Evolutionary conservation across 2,329 filamentous ascomycete genomes (phyloP), one percentile per base, ranked within the genome.

Genomic region (Pseudopithomyces maydicus): DNA sequence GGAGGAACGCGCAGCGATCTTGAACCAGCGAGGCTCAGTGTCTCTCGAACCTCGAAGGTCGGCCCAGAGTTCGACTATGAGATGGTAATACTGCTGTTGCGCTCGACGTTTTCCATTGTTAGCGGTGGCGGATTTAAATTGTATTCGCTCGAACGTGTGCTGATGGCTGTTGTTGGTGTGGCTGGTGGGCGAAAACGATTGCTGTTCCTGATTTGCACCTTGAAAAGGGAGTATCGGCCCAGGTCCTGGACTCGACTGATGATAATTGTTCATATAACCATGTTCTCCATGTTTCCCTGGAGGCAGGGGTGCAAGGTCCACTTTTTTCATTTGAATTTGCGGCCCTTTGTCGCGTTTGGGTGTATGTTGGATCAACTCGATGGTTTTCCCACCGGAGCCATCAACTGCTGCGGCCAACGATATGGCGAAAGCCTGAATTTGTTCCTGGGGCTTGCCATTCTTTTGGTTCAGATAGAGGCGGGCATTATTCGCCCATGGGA

Each of bases 81-180:
- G 82, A 67, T 95, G 91, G 70, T 96, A 97, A 74, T 92, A 96
- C 67, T 97, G 93, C 71, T 97, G 92, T 17, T 92, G 91, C 1
- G 92, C 92, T 55, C 93, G 84, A 64, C 93, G 84, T 75, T 96
- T 96, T 45, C 92, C 92, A 65, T 97, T 97, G 78, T 97, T 97
- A 22, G 92, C 91, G 0, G 92, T 97, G 1, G 93, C 92, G 63
- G 91, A 91, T 74, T 96, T 96, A 83, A 97, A 97, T 68, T 97
- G 92, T 50, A 97, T 95, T 11, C 93, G 88, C 72, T 97, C 92
- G 71, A 96, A 97, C 0, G 82, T 84, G 55, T 88, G 84, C n/a
- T 81, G 80, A 7, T 75, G 78, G 12, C 66, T 73, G 52, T 66
- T 74, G 26, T 61, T 71, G 0, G 67, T 62, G 45, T 77, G 74